phyloP scores from a whole-genome alignment of 805 yeast species.

The Yarrowia osloensis region DNA sequence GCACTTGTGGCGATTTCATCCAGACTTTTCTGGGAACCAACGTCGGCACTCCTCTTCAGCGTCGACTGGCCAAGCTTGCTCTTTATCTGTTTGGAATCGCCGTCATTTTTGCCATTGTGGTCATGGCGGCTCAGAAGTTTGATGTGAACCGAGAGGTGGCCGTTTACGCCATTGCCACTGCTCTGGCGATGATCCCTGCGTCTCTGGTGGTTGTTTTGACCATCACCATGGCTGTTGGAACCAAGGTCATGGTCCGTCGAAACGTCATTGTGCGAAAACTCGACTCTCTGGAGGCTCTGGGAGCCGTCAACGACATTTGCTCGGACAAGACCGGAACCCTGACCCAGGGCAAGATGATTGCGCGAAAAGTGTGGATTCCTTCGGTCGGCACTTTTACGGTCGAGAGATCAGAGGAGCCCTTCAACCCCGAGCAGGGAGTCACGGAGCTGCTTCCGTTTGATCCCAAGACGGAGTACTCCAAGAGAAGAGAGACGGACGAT shows the following conservation, averaged over 20 bases:
- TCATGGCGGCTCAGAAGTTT: conserved; percentile 80
- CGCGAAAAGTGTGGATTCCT: conserved; percentile 70
- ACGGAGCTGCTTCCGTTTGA: conserved; percentile 41
- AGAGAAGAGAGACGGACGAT: conserved; percentile 34
- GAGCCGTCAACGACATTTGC: conserved; percentile 77
- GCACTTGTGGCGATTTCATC: conserved; percentile 55
- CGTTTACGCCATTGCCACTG: conserved; percentile 84
- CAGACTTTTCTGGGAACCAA: conserved; percentile 75
- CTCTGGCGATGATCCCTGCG: conserved; percentile 79
- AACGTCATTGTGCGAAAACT: conserved; percentile 74
- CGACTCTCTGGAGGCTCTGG: conserved; percentile 76
- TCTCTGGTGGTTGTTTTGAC: conserved; percentile 77
- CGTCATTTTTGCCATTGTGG: conserved; percentile 81
- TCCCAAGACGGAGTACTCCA: conserved; percentile 35
- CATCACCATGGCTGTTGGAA: conserved; percentile 83
- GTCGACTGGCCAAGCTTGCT: conserved; percentile 75
- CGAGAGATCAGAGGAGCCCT: conserved; percentile 58
- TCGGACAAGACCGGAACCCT: conserved; percentile 84
- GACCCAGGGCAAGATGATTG: conserved; percentile 78
- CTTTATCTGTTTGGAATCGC: conserved; percentile 71
- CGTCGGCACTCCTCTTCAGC: conserved; percentile 80
- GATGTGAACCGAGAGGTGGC: conserved; percentile 78
- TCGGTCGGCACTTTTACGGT: conserved; percentile 59
- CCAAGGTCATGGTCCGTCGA: conserved; percentile 68
- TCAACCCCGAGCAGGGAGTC: conserved; percentile 62